Conservation (phyloP, 805 yeast genomes). For the Sungouiozyma intestinalis region DNA sequence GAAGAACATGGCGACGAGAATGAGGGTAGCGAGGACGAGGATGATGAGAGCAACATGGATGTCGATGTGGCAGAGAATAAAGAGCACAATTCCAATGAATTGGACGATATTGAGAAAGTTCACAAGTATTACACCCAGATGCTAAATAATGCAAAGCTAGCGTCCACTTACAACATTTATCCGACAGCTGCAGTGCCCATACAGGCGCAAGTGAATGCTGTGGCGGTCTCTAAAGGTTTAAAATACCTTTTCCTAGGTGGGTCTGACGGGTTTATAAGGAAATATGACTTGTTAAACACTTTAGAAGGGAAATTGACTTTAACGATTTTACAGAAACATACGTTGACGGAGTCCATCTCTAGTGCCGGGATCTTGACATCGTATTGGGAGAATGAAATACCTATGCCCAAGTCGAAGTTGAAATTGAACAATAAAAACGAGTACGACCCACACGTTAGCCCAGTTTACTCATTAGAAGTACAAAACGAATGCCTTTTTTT, state of each 20-base stretch:
- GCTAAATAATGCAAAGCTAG: conserved; percentile 36
- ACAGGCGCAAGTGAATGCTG: conserved; percentile 62
- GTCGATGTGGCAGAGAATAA: neutral
- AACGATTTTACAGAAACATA: conserved; percentile 86
- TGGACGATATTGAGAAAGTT: conserved; percentile 7
- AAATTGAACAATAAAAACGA: conserved; percentile 27
- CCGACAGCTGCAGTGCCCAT: conserved; percentile 89
- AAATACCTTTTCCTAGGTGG: conserved; percentile 91
- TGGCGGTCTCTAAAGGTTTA: conserved; percentile 70
- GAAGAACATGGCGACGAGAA: conserved; percentile 9
- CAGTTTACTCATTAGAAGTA: conserved; percentile 79
- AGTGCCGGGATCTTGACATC: conserved; percentile 75
- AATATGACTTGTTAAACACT: conserved; percentile 76
- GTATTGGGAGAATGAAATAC: conserved; percentile 96
- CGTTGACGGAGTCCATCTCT: conserved; percentile 72
- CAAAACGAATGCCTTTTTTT: conserved; percentile 80
- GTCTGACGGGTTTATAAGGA: conserved; percentile 86
- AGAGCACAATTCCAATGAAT: neutral
- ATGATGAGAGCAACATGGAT: conserved; percentile 11
- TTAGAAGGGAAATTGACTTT: conserved; percentile 79
- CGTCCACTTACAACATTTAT: conserved; percentile 54
- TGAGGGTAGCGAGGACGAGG: conserved; percentile 12
- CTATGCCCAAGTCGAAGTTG: conserved; percentile 40
- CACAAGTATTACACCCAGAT: conserved; percentile 28
- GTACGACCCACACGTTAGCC: conserved; percentile 54